Evolutionary conservation across 2,329 filamentous ascomycete species (phyloP).

Genomic region (Pestalotiopsis sp.): DNA sequence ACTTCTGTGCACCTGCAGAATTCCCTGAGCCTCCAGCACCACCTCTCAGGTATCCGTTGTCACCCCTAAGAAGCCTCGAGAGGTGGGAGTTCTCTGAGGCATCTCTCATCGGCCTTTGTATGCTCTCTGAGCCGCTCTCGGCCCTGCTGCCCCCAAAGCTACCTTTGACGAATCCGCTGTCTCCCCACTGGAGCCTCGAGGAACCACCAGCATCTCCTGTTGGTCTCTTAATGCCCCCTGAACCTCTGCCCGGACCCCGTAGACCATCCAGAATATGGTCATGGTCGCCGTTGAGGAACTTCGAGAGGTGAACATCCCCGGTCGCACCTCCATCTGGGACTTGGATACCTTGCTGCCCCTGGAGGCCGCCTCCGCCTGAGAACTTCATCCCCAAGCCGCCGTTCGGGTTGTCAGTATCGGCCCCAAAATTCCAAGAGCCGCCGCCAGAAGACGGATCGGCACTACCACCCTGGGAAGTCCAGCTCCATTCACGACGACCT

Average conservation of each 20-base stretch:
- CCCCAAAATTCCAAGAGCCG: neutral
- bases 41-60: neutral
- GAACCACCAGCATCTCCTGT: neutral
- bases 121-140: neutral
- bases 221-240: neutral
- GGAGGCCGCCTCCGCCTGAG: no score
- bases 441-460: no score
- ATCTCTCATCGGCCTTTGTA: neutral
- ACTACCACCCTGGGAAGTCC: neutral
- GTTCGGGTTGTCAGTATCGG: neutral
- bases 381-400: neutral
- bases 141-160: no score
- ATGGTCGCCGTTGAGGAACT: no score
- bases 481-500: neutral
- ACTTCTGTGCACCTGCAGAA: neutral
- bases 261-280: no score
- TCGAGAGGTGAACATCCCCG: no score
- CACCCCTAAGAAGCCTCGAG: neutral
- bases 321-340: neutral
- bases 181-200: neutral
- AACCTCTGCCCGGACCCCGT: neutral
- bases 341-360: neutral
- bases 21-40: neutral
- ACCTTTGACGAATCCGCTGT: neutral
- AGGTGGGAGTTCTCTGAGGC: neutral